Conservation (phyloP, 2,329 filamentous ascomycete species). For the Fusarium humuli region DNA sequence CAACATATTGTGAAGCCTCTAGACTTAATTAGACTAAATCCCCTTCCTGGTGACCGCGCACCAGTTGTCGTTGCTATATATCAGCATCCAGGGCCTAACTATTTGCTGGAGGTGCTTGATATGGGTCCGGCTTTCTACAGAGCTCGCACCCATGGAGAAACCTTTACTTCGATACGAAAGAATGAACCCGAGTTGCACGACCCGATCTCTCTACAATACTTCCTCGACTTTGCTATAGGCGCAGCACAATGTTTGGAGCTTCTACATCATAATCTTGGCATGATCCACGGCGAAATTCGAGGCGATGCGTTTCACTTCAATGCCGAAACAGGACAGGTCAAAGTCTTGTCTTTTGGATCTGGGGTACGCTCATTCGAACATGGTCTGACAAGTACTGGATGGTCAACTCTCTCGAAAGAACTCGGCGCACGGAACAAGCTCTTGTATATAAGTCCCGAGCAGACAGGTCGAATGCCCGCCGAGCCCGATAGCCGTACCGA, state of each 20-base stretch:
- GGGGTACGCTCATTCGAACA: constrained; percentile 91
- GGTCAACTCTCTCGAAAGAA: constrained; percentile 85
- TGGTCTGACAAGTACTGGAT: constrained; percentile 85
- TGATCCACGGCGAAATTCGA: constrained; percentile 90
- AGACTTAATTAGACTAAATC: constrained; percentile 78
- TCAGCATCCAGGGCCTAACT: constrained; percentile 80
- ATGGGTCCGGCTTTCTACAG: constrained; percentile 81
- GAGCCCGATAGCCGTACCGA: constrained; percentile 93
- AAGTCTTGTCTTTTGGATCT: constrained; percentile 86
- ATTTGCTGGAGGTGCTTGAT: constrained; percentile 76
- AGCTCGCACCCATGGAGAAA: constrained; percentile 64
- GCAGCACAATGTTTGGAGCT: constrained; percentile 88
- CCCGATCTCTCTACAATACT: constrained; percentile 77
- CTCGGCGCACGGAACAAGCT: constrained; percentile 89
- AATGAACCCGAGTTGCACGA: constrained; percentile 63
- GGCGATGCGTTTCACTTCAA: constrained; percentile 93
- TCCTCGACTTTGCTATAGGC: constrained; percentile 92
- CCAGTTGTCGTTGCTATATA: constrained; percentile 85
- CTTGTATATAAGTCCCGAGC: constrained; percentile 92
- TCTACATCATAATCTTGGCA: constrained; percentile 87
- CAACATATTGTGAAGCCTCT: constrained; percentile 84
- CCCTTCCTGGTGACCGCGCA: constrained; percentile 74
- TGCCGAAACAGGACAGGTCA: constrained; percentile 75
- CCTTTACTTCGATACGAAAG: constrained; percentile 59
- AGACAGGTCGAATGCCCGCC: constrained; percentile 91